Conservation (phyloP, 176 grass and related monocot species). For the Thinopyrum elongatum region DNA sequence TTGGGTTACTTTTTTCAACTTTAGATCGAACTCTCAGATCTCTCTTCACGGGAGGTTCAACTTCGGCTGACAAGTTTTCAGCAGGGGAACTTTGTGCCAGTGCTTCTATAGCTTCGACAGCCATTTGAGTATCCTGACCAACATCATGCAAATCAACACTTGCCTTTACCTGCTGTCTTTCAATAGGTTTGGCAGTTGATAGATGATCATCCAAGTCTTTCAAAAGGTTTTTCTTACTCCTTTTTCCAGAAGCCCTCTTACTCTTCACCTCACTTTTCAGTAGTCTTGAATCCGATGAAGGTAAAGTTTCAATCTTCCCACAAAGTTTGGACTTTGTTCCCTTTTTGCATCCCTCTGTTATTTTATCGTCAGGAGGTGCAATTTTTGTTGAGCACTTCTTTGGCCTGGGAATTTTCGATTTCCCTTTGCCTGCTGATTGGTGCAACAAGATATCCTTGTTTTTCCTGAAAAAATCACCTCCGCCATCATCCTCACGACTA, state of each 20-base stretch:
- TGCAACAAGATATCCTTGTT: conserved; percentile 55
- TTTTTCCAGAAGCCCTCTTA: conserved; percentile 44
- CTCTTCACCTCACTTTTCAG: conserved; percentile 37
- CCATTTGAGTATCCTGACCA: conserved; percentile 86
- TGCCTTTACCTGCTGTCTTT: conserved; percentile 35
- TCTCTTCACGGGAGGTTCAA: conserved; percentile 21
- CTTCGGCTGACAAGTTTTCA: conserved; percentile 38
- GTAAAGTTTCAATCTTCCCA: conserved; percentile 33
- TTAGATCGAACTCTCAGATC: conserved; percentile 12
- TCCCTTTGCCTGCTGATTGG: conserved; percentile 22
- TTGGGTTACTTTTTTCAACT: conserved; percentile 21
- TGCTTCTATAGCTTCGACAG: conserved; percentile 74
- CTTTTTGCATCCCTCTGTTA: background rate
- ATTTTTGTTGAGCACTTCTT: conserved; percentile 29
- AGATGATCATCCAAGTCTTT: conserved; percentile 45
- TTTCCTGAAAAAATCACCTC: conserved; percentile 74
- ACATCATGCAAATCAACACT: conserved; percentile 36
- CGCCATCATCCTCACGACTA: conserved; percentile 60
- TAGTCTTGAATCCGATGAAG: conserved; percentile 47
- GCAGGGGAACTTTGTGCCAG: conserved; percentile 52
- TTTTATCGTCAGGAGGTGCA: background rate
- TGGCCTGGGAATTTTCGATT: conserved; percentile 32
- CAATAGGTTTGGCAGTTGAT: conserved; percentile 43
- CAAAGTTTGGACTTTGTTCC: background rate
- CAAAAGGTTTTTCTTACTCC: conserved; percentile 59